phyloP scores from a whole-genome alignment of 2,329 filamentous ascomycete genomes.

The Aspergillus pseudotamarii region DNA sequence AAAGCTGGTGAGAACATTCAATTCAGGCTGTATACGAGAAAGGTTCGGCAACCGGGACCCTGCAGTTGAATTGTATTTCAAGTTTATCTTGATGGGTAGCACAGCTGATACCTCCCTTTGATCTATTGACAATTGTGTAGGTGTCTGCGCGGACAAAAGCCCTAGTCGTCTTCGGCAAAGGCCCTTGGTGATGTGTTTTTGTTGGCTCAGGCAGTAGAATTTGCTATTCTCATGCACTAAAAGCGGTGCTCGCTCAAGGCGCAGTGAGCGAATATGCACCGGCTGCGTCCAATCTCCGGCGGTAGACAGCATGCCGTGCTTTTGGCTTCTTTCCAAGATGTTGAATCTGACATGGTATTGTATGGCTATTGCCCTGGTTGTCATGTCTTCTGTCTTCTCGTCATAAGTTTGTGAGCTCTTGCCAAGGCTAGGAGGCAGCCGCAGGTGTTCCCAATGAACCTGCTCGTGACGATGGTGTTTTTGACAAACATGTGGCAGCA shows the following conservation, averaged over 20 bases:
- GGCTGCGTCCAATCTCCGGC: conserved; percentile 12
- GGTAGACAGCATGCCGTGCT: neutral
- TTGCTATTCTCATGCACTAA: conserved; percentile 8
- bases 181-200: conserved; percentile 9
- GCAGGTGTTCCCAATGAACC: conserved; percentile 18
- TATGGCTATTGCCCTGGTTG: conserved; percentile 8
- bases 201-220: conserved; percentile 9
- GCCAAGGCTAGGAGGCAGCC: conserved; percentile 20
- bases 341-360: conserved; percentile 13
- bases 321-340: neutral
- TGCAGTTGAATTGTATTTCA: conserved; percentile 13
- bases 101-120: neutral
- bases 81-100: conserved; percentile 5
- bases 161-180: conserved; percentile 8
- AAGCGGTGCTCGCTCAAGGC: conserved; percentile 15
- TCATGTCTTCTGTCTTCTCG: conserved; percentile 9
- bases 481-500: conserved; percentile 19
- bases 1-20: conserved; percentile 20
- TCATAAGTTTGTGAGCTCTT: neutral
- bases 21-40: conserved; percentile 7
- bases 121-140: neutral
- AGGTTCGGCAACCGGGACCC: conserved; percentile 7
- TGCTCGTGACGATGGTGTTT: conserved; percentile 16
- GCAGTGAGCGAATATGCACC: conserved; percentile 13
- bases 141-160: conserved; percentile 2